Evolutionary conservation across 2,329 filamentous ascomycete species (phyloP).

Genomic region (Simplicillium aogashimaense): DNA sequence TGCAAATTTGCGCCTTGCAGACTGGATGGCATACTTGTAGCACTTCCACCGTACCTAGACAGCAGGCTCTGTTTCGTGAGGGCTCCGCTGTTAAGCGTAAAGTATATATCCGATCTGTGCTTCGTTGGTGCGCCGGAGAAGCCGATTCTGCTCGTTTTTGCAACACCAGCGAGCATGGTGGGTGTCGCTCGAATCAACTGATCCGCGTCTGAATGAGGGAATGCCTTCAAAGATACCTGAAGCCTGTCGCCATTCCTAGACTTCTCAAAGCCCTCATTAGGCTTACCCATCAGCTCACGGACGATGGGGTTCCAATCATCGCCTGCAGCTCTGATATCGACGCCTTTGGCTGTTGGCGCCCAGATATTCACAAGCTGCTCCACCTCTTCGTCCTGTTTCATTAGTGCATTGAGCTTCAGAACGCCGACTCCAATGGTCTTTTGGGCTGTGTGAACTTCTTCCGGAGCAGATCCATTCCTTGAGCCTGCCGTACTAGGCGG

Average conservation of each 20-base stretch:
- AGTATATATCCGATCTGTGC: conserved; percentile 85
- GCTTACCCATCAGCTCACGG: conserved; percentile 61
- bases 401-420: conserved; percentile 63
- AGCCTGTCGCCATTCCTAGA: conserved; percentile 65
- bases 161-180: conserved; percentile 72
- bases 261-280: conserved; percentile 64
- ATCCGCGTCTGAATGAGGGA: conserved; percentile 69
- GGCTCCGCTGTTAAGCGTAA: conserved; percentile 73
- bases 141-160: conserved; percentile 78
- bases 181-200: conserved; percentile 76
- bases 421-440: conserved; percentile 70
- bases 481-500: conserved; percentile 51
- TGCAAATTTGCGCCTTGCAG: conserved; percentile 68
- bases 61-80: conserved; percentile 65
- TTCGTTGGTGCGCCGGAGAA: conserved; percentile 89
- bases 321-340: conserved; percentile 44
- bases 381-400: conserved; percentile 60
- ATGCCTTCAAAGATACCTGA: conserved; percentile 70
- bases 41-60: conserved; percentile 61
- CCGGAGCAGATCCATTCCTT: conserved; percentile 14
- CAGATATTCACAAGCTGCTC: conserved; percentile 73
- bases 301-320: conserved; percentile 68
- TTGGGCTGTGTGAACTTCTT: conserved; percentile 20
- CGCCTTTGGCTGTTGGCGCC: conserved; percentile 46
- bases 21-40: conserved; percentile 56